Evolutionary conservation across 2,329 filamentous ascomycete species (phyloP).

Genomic region (Metarhizium guizhouense): DNA sequence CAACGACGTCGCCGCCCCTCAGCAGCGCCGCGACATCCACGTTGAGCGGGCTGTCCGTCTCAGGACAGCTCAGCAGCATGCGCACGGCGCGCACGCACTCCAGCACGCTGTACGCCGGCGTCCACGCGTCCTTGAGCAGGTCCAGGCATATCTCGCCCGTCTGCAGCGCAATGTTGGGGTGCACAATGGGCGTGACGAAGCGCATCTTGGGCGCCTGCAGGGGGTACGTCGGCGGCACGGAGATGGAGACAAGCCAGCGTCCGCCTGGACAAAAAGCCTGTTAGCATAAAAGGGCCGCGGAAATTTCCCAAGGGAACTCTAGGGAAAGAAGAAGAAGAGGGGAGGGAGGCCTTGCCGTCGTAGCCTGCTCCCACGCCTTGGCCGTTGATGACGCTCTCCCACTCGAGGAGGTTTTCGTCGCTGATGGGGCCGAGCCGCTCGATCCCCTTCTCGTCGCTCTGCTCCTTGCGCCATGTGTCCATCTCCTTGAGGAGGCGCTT

Average conservation of each 20-base stretch:
- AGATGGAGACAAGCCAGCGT: slow-evolving; percentile 73
- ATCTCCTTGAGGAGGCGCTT: slow-evolving; percentile 52
- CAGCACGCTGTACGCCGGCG: slow-evolving; percentile 73
- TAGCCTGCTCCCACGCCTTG: slow-evolving; percentile 45
- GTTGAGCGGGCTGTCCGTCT: slow-evolving; percentile 68
- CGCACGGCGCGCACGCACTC: slow-evolving; percentile 65
- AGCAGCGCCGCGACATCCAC: slow-evolving; percentile 68
- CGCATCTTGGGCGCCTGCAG: slow-evolving; percentile 64
- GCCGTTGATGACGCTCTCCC: slow-evolving; percentile 55
- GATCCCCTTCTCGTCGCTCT: slow-evolving; percentile 41
- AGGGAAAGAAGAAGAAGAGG: background rate
- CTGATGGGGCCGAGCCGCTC: slow-evolving; percentile 47
- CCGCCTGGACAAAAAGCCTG: slow-evolving; percentile 39
- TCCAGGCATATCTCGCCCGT: slow-evolving; percentile 94
- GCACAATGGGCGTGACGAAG: slow-evolving; percentile 78
- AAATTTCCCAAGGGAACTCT: too few species aligned
- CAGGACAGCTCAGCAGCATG: slow-evolving; percentile 55
- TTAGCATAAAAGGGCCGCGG: too few species aligned
- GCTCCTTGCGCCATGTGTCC: slow-evolving; percentile 41
- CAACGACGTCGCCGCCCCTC: slow-evolving; percentile 57
- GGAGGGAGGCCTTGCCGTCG: slow-evolving; percentile 34
- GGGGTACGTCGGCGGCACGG: slow-evolving; percentile 71
- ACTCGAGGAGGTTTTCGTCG: slow-evolving; percentile 46
- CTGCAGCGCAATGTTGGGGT: slow-evolving; percentile 63
- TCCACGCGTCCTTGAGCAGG: slow-evolving; percentile 71